A percentile compares a stretch with the other conserved stretches of the same genome.
Conservation (phyloP, 352 stramenopile species). For the Thalassiosira hispida region DNA sequence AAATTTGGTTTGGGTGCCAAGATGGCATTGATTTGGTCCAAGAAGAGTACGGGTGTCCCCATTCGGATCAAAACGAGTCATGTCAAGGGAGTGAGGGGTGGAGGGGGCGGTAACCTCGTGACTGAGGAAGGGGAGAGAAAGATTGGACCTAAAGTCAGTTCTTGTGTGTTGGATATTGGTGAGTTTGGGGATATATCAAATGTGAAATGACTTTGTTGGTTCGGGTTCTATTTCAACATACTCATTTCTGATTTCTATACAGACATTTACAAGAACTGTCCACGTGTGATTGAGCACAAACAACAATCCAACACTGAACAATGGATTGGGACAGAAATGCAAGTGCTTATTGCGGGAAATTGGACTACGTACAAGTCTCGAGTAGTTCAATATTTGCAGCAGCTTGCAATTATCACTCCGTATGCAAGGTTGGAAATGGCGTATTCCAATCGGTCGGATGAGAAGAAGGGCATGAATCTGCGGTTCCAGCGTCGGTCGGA, state of each 20-base stretch:
- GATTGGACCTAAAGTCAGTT: slow-evolving; percentile 61
- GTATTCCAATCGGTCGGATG: slow-evolving; percentile 74
- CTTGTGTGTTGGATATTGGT: slow-evolving; percentile 88
- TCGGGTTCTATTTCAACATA: background rate
- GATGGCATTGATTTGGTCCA: slow-evolving; percentile 91
- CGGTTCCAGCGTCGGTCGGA: slow-evolving; percentile 78
- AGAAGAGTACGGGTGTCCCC: slow-evolving; percentile 88
- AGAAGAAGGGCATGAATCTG: slow-evolving; percentile 71
- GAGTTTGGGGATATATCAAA: slow-evolving; percentile 31
- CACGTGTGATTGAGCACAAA: slow-evolving; percentile 84
- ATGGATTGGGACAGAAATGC: slow-evolving; percentile 82
- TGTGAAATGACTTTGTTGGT: background rate
- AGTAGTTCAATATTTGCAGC: slow-evolving; percentile 88
- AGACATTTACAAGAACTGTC: slow-evolving; percentile 88
- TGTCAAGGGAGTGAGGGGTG: slow-evolving; percentile 35
- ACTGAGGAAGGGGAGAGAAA: slow-evolving; percentile 41
- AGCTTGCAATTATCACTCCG: slow-evolving; percentile 90
- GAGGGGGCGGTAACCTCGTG: slow-evolving; percentile 23
- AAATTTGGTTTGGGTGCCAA: slow-evolving; percentile 92
- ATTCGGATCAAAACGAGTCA: slow-evolving; percentile 84
- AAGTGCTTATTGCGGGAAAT: slow-evolving; percentile 85
- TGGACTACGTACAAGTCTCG: slow-evolving; percentile 87
- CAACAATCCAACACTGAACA: slow-evolving; percentile 72
- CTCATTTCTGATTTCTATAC: background rate
- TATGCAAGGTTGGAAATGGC: slow-evolving; percentile 85